A percentile compares a stretch with the other conserved stretches of the same genome.
Conservation (phyloP, 2,329 filamentous ascomycete species). For the Atkinsonella texensis region DNA sequence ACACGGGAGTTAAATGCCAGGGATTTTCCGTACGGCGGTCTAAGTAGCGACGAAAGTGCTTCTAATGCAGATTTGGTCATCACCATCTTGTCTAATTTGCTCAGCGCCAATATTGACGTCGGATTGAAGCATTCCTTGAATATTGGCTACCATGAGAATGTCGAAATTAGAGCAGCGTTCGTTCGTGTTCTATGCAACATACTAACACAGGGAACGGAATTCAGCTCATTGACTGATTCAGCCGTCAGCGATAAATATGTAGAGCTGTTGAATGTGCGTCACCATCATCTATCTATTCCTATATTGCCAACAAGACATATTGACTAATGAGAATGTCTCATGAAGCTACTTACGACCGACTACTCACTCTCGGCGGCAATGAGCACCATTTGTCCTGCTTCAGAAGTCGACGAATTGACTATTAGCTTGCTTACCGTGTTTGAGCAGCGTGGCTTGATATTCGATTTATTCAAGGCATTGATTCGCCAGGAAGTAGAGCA, state of each 20-base stretch:
- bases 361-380: constrained; percentile 51
- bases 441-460: constrained; percentile 51
- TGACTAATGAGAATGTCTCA: background rate
- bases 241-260: constrained; percentile 59
- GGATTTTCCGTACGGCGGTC: constrained; percentile 19
- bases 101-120: constrained; percentile 61
- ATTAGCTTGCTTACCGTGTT: constrained; percentile 59
- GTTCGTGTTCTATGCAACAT: constrained; percentile 61
- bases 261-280: constrained; percentile 41
- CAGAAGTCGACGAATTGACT: constrained; percentile 57
- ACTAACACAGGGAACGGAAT: constrained; percentile 58
- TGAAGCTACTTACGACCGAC: constrained; percentile 48
- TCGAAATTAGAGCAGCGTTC: constrained; percentile 58
- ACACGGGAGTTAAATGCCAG: constrained; percentile 25
- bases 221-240: constrained; percentile 54
- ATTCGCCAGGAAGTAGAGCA: constrained; percentile 59
- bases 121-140: constrained; percentile 58
- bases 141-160: constrained; percentile 59
- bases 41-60: constrained; percentile 38
- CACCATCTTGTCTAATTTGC: constrained; percentile 53
- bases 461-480: constrained; percentile 51
- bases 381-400: constrained; percentile 53
- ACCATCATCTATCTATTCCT: background rate
- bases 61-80: constrained; percentile 53
- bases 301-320: background rate